phyloP scores from a whole-genome alignment of 2,329 filamentous ascomycete species.

The Aspergillus brasiliensis region DNA sequence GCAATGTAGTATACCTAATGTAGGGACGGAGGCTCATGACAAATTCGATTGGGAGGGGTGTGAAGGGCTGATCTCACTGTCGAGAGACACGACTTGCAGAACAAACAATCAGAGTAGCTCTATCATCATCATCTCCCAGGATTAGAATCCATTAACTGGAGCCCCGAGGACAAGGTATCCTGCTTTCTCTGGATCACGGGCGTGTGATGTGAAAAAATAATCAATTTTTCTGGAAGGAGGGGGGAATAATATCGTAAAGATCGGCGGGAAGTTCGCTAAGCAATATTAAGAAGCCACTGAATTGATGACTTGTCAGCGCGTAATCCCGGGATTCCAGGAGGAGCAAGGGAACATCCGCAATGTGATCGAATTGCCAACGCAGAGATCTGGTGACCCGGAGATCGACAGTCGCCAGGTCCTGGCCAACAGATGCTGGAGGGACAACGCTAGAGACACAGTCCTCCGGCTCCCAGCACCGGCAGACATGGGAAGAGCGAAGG shows the following conservation, averaged over 20 bases:
- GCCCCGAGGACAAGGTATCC: not conserved
- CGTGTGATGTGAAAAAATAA: constrained; percentile 3
- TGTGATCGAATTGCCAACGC: constrained; percentile 35
- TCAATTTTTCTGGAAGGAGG: not conserved
- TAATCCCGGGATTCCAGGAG: constrained; percentile 11
- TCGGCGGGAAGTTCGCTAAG: constrained; percentile 10
- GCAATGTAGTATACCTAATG: not conserved
- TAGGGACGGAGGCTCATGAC: constrained; percentile 6
- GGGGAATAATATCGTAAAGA: not conserved
- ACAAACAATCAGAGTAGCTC: not conserved
- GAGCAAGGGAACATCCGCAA: constrained; percentile 13
- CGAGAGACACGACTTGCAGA: not conserved
- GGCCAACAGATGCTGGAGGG: constrained; percentile 8
- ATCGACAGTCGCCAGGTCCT: constrained; percentile 29
- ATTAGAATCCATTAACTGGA: not conserved
- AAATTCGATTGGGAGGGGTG: not conserved
- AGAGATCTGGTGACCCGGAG: constrained; percentile 40
- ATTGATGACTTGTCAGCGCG: constrained; percentile 20
- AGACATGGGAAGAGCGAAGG: not conserved
- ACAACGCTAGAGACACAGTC: not conserved
- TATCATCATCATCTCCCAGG: not conserved
- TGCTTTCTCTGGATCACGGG: constrained; percentile 4
- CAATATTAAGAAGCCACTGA: constrained; percentile 9
- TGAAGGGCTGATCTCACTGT: constrained; percentile 1
- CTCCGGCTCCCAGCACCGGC: not conserved